Percentiles rank a stretch among this genome's conserved stretches.
Conservation (phyloP, 2,329 filamentous ascomycete genomes). For the Clarireedia hainanense region DNA sequence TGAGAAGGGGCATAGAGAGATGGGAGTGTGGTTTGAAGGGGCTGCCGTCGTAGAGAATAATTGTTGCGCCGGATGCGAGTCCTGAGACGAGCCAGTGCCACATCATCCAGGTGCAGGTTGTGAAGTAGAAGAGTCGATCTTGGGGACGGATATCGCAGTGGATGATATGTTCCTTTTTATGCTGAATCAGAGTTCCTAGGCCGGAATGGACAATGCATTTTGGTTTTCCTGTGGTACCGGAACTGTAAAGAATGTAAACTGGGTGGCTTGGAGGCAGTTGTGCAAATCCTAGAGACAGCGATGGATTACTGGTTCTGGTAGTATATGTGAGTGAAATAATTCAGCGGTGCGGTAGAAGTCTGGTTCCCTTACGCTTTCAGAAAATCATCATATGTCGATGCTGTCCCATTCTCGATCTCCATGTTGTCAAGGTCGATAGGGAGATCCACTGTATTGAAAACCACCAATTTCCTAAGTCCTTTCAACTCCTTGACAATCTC, state of each 20-base stretch:
- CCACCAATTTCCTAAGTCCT: conserved; percentile 57
- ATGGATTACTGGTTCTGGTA: conserved; percentile 25
- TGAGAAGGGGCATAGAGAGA: conserved; percentile 73
- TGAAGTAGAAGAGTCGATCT: conserved; percentile 85
- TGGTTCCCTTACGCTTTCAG: conserved; percentile 25
- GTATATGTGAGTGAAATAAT: conserved; percentile 16
- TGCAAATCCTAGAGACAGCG: conserved; percentile 52
- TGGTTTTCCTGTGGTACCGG: conserved; percentile 77
- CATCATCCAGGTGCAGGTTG: conserved; percentile 98
- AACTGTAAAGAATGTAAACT: conserved; percentile 89
- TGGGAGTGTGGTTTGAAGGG: conserved; percentile 76
- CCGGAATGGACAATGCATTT: conserved; percentile 94
- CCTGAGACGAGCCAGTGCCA: conserved; percentile 95
- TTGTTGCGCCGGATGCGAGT: conserved; percentile 71
- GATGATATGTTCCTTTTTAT: conserved; percentile 91
- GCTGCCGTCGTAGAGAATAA: conserved; percentile 87
- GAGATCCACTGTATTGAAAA: conserved; percentile 59
- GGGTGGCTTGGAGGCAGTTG: conserved; percentile 80
- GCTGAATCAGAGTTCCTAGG: conserved; percentile 83
- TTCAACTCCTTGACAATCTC: conserved; percentile 63
- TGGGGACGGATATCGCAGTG: conserved; percentile 71
- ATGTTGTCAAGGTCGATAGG: conserved; percentile 16
- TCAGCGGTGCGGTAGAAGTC: not conserved
- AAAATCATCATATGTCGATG: conserved; percentile 36
- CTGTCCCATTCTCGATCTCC: conserved; percentile 29